Conservation (phyloP, 2,329 filamentous ascomycete genomes). For the Cryphonectria parasitica region DNA sequence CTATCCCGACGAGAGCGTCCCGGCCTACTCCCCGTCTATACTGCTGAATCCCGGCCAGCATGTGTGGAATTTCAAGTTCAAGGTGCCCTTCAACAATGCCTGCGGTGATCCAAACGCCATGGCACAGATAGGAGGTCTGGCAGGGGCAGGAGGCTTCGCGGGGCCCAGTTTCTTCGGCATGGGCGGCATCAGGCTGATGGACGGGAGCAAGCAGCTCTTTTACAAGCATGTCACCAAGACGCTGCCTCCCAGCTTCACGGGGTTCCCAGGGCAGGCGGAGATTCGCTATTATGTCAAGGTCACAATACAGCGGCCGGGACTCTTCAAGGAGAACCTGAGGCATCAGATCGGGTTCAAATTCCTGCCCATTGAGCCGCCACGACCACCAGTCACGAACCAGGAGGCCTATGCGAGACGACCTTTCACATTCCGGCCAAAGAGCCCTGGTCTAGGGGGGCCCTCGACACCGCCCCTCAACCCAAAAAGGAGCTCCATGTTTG, state of each 20-base stretch:
- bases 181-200: constrained; percentile 62
- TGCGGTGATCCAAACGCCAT: constrained; percentile 61
- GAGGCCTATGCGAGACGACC: constrained; percentile 84
- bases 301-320: constrained; percentile 85
- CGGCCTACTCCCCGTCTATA: constrained; percentile 47
- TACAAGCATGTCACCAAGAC: constrained; percentile 79
- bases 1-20: constrained; percentile 64
- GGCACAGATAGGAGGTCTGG: constrained; percentile 57
- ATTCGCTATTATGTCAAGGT: constrained; percentile 94
- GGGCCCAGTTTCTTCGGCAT: constrained; percentile 52
- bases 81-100: constrained; percentile 76
- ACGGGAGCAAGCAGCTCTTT: constrained; percentile 64
- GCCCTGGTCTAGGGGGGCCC: constrained; percentile 35
- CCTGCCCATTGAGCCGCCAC: constrained; percentile 87
- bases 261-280: constrained; percentile 84
- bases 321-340: constrained; percentile 90
- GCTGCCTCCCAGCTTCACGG: constrained; percentile 85
- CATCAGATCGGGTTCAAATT: constrained; percentile 75
- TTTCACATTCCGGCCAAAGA: constrained; percentile 57
- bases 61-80: constrained; percentile 78
- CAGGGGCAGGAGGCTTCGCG: constrained; percentile 56
- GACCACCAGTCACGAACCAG: constrained; percentile 67
- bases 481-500: constrained; percentile 51
- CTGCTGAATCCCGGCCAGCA: constrained; percentile 70
- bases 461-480: constrained; percentile 45